These are phyloP conservation scores for Purshia tridentata DNA, from an alignment of 306 rosid species.

Conservation along the genomic window DNA sequence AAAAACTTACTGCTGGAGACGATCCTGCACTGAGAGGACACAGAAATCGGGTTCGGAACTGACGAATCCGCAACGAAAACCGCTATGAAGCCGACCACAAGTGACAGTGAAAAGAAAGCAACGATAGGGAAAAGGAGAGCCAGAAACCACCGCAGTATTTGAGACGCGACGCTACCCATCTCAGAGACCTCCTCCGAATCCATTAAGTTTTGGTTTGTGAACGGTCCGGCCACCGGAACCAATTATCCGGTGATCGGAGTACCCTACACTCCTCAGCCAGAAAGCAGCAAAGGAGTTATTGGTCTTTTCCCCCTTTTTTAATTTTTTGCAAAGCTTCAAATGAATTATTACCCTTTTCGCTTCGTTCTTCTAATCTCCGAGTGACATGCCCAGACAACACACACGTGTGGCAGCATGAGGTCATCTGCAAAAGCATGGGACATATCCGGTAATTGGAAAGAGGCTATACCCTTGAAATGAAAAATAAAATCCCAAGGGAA, in stretches of 20 bases:
- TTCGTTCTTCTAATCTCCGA: no score
- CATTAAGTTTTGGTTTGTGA: slow-evolving; percentile 33
- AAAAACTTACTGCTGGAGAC: slow-evolving; percentile 68
- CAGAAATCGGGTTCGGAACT: slow-evolving; percentile 51
- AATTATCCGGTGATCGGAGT: slow-evolving; percentile 73
- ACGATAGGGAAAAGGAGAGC: slow-evolving; percentile 45
- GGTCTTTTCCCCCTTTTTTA: background rate
- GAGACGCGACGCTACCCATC: slow-evolving; percentile 21
- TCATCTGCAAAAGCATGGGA: background rate
- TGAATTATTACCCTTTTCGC: no score
- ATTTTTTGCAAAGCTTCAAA: no score
- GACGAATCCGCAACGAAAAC: slow-evolving; percentile 52
- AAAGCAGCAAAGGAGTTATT: slow-evolving; percentile 1
- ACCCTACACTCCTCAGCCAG: slow-evolving; percentile 5
- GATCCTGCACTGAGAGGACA: slow-evolving; percentile 82
- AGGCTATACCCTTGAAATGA: background rate
- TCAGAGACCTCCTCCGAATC: slow-evolving; percentile 49
- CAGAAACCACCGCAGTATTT: slow-evolving; percentile 47
- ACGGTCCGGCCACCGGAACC: slow-evolving; percentile 71
- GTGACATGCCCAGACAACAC: no score
- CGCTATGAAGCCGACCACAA: slow-evolving; percentile 42
- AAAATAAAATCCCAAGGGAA: background rate
- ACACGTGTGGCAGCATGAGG: background rate
- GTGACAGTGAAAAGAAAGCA: slow-evolving; percentile 43
- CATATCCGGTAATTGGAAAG: background rate